Evolutionary conservation across 2,329 filamentous ascomycete species (phyloP), one percentile per base, ranked within the genome.

Genomic region (Exophiala calicioides): DNA sequence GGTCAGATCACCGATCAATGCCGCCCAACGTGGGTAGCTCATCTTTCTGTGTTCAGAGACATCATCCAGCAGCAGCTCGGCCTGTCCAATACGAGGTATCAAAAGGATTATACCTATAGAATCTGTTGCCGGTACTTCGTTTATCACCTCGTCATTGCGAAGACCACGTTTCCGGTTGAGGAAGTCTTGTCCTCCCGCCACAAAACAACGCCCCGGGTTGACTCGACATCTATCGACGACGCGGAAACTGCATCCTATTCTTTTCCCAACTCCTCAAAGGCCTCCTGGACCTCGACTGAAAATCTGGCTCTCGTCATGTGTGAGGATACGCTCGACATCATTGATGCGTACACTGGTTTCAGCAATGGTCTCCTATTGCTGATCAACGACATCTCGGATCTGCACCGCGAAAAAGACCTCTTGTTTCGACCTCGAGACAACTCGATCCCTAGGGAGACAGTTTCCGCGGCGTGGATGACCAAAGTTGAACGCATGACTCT

Each of bases 121-220:
- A 12, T 34, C 15, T 34, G 31, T 34, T 34, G 31, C 13, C 31
- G 31, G 31, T 34, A 34, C 31, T 34, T 34, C 8, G 13, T 15
- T 12, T 15, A 7, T 34, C 31, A 34, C 13, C 31, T 34, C 7
- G 31, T 34, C 31, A 34, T 34, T 7, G 31, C 31, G 7, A 34
- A 34, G 15, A 34, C 31, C 7, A 18, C 15, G 31, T 34, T 34
- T 34, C 31, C 31, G 7, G 31, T 34, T 15, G 31, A 34, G 15
- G 31, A 34, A 18, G 31, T 34, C 31, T 34, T 34, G 31, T 27
- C 24, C n/a, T n/a, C n/a, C n/a, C n/a, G n/a, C n/a, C n/a, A n/a
- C n/a, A n/a, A n/a, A n/a, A n/a, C n/a, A n/a, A n/a, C n/a, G n/a
- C n/a, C n/a, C n/a, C n/a, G n/a, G n/a, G n/a, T n/a, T n/a, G n/a